Evolutionary conservation across 805 yeast species (phyloP), one percentile per base, ranked within the genome.

Genomic region (Suhomyces sp.): DNA sequence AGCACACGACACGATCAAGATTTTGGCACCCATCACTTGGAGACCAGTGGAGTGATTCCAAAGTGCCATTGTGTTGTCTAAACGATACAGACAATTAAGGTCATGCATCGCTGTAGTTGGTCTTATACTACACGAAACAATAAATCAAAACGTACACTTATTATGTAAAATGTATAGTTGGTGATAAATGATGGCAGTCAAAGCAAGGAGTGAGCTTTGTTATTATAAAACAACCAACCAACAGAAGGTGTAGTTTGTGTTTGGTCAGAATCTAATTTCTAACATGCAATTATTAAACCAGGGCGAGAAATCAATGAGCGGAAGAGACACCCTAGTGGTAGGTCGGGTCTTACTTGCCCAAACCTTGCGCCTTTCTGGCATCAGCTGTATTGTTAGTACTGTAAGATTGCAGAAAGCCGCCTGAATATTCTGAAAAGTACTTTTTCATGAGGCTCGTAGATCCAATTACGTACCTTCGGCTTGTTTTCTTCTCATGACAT

Each of bases 401-500:
- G n/a, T 3, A 6, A 23, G 5, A 17, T 5, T 15, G 22, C 7
- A 4, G n/a, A 23, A 22, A 41, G 23, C 23, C 15, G 2, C 29
- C 8, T 9, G 12, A 27, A 27, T 3, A 13, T 17, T 19, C 8
- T 19, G 23, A 4, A 22, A 27, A 10, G 12, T 27, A 12, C n/a
- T 29, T n/a, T 10, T 29, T 29, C 5, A 9, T 29, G 33, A 29
- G 33, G 6, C 12, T 17, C 22, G 23, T 17, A 2, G 29, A 36
- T 31, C 26, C 33, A 29, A 12, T 5, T 22, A 84, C 82, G 69
- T 80, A 74, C 94, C 93, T 52, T 79, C 88, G 22, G 85, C 87
- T 74, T 93, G 98, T 68, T 93, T 94, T 62, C 82, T 84, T 69
- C 98, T 84, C 81, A 93, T 81, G 59, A 85, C 87, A 50, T 88